phyloP scores from a whole-genome alignment of 257 asterid genomes.

The Jasminum sambac region DNA sequence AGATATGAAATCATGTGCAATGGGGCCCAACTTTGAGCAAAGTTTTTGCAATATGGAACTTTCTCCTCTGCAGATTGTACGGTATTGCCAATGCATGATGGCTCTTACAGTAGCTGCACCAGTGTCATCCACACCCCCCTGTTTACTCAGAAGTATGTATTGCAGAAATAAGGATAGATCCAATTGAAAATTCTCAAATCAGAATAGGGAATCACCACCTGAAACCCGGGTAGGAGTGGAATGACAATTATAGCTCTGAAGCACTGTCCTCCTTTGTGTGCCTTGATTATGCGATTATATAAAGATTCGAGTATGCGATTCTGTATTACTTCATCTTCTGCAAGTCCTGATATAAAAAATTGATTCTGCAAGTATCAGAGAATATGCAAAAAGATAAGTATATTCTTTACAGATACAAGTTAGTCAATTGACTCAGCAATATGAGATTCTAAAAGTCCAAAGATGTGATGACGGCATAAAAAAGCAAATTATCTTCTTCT shows the following conservation, averaged over 20 bases:
- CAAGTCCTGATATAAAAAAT: slow-evolving; percentile 88
- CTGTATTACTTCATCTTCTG: slow-evolving; percentile 78
- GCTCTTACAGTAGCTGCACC: slow-evolving; percentile 99
- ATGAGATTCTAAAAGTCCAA: background rate
- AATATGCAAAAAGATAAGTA: slow-evolving; percentile 10
- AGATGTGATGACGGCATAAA: background rate
- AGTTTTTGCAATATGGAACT: slow-evolving; percentile 80
- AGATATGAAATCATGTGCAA: slow-evolving; percentile 68
- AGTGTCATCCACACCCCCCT: slow-evolving; percentile 93
- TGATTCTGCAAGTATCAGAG: slow-evolving; percentile 64
- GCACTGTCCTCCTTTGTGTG: slow-evolving; percentile 59
- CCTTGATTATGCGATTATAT: slow-evolving; percentile 78
- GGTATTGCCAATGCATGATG: slow-evolving; percentile 95
- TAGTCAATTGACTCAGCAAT: background rate
- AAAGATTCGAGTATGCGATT: slow-evolving; percentile 87
- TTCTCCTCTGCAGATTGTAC: slow-evolving; percentile 79
- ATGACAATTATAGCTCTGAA: slow-evolving; percentile 87
- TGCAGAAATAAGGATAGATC: slow-evolving; percentile 15
- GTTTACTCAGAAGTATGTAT: slow-evolving; percentile 25
- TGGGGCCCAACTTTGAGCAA: slow-evolving; percentile 61
- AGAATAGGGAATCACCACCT: slow-evolving; percentile 49
- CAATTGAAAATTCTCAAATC: slow-evolving; percentile 17
- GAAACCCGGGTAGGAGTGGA: slow-evolving; percentile 94
- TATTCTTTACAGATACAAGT: slow-evolving; percentile 3
- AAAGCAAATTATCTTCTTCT: slow-evolving; percentile 1